These are phyloP conservation scores for Talaromyces sp. DNA, from an alignment of 2,329 filamentous ascomycete species.

Conservation along the genomic window DNA sequence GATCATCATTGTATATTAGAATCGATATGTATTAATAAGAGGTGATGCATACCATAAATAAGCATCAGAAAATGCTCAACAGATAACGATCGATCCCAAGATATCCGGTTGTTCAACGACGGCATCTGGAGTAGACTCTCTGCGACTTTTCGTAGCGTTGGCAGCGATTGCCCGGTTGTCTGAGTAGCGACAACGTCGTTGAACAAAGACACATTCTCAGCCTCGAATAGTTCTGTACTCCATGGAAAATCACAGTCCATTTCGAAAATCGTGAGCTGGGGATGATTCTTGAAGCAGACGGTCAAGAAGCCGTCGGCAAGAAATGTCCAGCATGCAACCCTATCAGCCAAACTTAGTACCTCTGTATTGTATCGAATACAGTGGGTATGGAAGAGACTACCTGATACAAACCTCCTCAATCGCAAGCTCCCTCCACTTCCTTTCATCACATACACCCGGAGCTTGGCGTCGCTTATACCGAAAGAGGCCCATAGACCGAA, in stretches of 20 bases:
- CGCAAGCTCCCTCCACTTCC: conserved; percentile 23
- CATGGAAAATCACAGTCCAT: conserved; percentile 32
- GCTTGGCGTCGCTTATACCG: conserved; percentile 23
- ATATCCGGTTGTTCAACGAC: conserved; percentile 15
- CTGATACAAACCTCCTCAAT: conserved; percentile 30
- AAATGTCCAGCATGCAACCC: conserved; percentile 31
- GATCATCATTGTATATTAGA: no score
- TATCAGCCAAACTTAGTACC: not conserved
- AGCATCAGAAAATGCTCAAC: conserved; percentile 30
- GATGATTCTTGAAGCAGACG: conserved; percentile 33
- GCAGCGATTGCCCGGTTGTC: conserved; percentile 20
- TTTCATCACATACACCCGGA: conserved; percentile 20
- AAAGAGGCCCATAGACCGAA: conserved; percentile 30
- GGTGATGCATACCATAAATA: conserved; percentile 27
- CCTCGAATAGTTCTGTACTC: conserved; percentile 30
- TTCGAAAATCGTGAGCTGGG: conserved; percentile 29
- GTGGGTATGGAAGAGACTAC: conserved; percentile 8
- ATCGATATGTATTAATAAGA: not conserved
- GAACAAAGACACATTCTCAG: conserved; percentile 27
- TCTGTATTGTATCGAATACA: no score
- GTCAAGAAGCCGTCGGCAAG: conserved; percentile 33
- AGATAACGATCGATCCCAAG: conserved; percentile 27
- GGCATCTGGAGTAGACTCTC: conserved; percentile 26
- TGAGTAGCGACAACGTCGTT: conserved; percentile 20
- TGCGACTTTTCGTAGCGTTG: conserved; percentile 25